phyloP scores from a whole-genome alignment of 2,329 filamentous ascomycete species.

The Nemania sp. region DNA sequence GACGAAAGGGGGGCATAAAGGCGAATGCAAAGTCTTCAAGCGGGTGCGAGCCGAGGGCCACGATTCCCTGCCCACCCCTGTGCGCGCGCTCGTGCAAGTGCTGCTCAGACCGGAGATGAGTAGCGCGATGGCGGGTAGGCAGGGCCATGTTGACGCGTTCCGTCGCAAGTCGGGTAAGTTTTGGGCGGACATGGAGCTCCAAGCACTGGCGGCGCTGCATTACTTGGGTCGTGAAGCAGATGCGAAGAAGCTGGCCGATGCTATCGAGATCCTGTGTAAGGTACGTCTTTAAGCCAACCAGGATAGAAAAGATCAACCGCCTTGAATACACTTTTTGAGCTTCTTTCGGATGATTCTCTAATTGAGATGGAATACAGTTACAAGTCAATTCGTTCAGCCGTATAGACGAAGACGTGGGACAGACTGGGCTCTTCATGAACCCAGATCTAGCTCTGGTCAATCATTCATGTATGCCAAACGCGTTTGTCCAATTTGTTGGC shows the following conservation, averaged over 20 bases:
- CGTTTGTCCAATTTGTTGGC: conserved; percentile 58
- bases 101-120: conserved; percentile 45
- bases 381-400: conserved; percentile 65
- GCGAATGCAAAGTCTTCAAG: conserved; percentile 55
- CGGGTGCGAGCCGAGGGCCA: conserved; percentile 44
- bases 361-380: conserved; percentile 52
- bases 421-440: conserved; percentile 60
- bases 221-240: conserved; percentile 47
- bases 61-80: conserved; percentile 55
- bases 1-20: conserved; percentile 51
- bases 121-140: conserved; percentile 45
- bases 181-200: conserved; percentile 54
- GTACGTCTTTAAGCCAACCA: conserved; percentile 46
- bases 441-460: conserved; percentile 62
- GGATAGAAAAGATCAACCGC: no score
- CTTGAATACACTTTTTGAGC: no score
- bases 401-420: conserved; percentile 54
- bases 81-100: conserved; percentile 57
- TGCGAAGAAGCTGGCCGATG: conserved; percentile 43
- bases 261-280: conserved; percentile 57
- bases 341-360: no score
- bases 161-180: conserved; percentile 33
- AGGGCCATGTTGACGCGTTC: conserved; percentile 51
- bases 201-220: conserved; percentile 54
- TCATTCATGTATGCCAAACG: conserved; percentile 65